Conservation (phyloP, 345 rosid species). For the Rhizophora apiculata region DNA sequence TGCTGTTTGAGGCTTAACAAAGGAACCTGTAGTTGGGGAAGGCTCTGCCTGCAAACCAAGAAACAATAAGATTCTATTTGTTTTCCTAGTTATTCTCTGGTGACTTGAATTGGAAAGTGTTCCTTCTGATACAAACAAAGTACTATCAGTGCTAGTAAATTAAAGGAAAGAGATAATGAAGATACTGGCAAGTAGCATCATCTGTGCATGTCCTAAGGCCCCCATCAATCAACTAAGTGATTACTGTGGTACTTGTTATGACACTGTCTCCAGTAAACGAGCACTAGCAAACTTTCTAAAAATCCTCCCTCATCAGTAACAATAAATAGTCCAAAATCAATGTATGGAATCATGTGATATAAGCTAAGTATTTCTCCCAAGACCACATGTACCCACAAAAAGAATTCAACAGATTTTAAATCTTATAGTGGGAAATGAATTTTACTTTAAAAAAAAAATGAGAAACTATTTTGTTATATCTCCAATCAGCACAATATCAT, state of each 20-base stretch:
- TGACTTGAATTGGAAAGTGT: neutral
- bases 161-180: conserved; percentile 9
- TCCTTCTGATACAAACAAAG: neutral
- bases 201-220: conserved; percentile 9
- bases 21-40: conserved; percentile 92
- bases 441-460: neutral
- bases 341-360: conserved; percentile 16
- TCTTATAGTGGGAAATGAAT: neutral
- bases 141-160: conserved; percentile 4
- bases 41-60: conserved; percentile 74
- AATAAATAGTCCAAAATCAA: conserved; percentile 15
- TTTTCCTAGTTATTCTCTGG: neutral
- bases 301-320: conserved; percentile 9
- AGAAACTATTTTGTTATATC: neutral
- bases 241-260: neutral
- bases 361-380: conserved; percentile 14
- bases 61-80: conserved; percentile 9
- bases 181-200: conserved; percentile 17
- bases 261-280: conserved; percentile 5
- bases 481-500: conserved; percentile 1
- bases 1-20: conserved; percentile 53
- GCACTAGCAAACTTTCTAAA: conserved; percentile 13
- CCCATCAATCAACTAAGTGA: conserved; percentile 6
- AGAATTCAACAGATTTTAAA: neutral
- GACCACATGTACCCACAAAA: conserved; percentile 1